A percentile compares a stretch with the other conserved stretches of the same genome.
phyloP scores from a whole-genome alignment of 768 basidiomycete species.

The Kwoniella shandongensis region DNA sequence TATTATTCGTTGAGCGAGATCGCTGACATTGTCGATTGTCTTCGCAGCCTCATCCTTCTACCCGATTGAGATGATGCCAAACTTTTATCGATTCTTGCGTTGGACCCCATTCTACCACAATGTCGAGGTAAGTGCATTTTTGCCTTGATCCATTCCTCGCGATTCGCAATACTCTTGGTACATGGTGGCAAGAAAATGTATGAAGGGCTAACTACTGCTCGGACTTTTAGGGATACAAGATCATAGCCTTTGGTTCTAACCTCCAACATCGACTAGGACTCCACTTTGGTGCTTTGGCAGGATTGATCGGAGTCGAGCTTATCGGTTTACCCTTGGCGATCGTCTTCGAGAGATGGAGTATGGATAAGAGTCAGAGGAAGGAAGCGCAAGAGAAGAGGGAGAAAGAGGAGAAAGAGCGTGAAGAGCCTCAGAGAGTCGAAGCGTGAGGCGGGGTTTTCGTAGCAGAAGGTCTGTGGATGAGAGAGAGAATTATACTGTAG shows the following conservation, averaged over 20 bases:
- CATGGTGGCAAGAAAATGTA: no score
- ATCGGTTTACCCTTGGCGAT: slow-evolving; percentile 31
- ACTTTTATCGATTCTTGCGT: slow-evolving; percentile 47
- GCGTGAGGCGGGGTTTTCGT: no score
- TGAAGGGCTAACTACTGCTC: no score
- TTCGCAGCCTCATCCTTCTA: slow-evolving; percentile 48
- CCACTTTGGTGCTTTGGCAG: slow-evolving; percentile 50
- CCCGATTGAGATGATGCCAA: slow-evolving; percentile 45
- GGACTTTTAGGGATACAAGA: slow-evolving; percentile 44
- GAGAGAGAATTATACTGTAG: not conserved
- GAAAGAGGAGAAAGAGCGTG: slow-evolving; percentile 8
- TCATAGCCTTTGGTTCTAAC: slow-evolving; percentile 49
- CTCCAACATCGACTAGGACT: slow-evolving; percentile 38
- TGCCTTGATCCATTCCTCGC: no score
- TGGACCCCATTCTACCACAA: slow-evolving; percentile 43
- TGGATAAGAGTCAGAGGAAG: slow-evolving; percentile 25
- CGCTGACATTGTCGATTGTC: no score
- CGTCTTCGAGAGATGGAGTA: slow-evolving; percentile 40
- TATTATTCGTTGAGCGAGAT: not conserved
- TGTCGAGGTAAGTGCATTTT: slow-evolving; percentile 18
- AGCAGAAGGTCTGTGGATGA: no score
- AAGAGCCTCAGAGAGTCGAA: not conserved
- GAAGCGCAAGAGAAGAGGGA: slow-evolving; percentile 22
- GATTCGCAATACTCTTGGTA: no score
- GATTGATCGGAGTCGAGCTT: slow-evolving; percentile 43